Evolutionary conservation across 2,329 filamentous ascomycete species (phyloP).

Genomic region (Chrysoporthe puriensis): DNA sequence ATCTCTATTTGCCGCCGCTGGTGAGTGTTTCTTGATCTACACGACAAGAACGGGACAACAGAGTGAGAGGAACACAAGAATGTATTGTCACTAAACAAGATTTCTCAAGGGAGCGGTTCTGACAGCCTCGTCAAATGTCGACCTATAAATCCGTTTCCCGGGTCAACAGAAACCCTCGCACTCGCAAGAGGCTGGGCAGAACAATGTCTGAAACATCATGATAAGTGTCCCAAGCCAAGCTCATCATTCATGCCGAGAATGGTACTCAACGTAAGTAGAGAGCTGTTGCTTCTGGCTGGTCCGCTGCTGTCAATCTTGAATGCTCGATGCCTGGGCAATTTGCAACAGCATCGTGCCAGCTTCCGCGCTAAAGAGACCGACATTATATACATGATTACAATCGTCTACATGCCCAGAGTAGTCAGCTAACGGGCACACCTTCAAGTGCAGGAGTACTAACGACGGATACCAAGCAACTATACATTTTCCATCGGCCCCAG

Average conservation of each 20-base stretch:
- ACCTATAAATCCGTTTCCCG: neutral
- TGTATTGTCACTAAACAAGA: neutral
- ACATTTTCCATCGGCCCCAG: neutral
- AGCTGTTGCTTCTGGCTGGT: neutral
- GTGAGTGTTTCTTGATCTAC: neutral
- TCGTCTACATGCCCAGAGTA: too few relatives aligned
- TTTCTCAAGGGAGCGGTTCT: neutral
- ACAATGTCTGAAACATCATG: neutral
- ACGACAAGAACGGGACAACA: neutral
- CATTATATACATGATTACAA: too few relatives aligned
- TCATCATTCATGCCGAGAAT: neutral
- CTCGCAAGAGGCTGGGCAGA: neutral
- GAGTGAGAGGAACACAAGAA: neutral
- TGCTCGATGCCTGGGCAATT: neutral
- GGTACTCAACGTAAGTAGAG: constrained; percentile 1
- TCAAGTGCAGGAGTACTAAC: neutral
- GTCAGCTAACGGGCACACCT: too few relatives aligned
- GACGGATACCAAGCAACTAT: neutral
- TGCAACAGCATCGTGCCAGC: too few relatives aligned
- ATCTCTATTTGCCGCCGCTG: neutral
- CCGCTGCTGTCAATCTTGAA: neutral
- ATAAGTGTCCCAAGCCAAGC: neutral
- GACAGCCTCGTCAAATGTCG: neutral
- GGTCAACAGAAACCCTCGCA: neutral
- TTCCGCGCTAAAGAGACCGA: too few relatives aligned